phyloP scores from a whole-genome alignment of 257 asterid species.

The Nicotiana tomentosiformis region DNA sequence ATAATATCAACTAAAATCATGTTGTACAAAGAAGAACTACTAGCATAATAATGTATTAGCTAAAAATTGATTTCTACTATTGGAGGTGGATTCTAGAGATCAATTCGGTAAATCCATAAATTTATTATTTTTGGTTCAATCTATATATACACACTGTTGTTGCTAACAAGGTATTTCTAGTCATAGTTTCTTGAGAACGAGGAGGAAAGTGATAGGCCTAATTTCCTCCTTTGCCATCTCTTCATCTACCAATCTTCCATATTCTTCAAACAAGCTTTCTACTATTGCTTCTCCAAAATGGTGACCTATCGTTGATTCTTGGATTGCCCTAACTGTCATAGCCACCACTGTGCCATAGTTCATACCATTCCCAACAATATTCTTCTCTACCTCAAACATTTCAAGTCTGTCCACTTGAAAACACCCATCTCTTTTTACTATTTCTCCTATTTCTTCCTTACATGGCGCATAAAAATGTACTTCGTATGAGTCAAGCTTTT shows the following conservation, averaged over 20 bases:
- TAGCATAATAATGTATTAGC: too few species aligned
- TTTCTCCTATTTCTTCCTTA: slow-evolving; percentile 59
- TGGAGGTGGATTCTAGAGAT: too few species aligned
- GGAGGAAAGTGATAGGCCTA: slow-evolving; percentile 35
- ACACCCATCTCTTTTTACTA: slow-evolving; percentile 47
- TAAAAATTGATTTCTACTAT: too few species aligned
- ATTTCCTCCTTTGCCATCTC: slow-evolving; percentile 43
- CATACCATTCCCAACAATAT: slow-evolving; percentile 2
- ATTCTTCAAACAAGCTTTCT: slow-evolving; percentile 48
- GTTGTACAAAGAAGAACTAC: too few species aligned
- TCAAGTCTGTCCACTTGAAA: slow-evolving; percentile 46
- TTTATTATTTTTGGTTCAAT: too few species aligned
- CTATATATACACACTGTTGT: too few species aligned
- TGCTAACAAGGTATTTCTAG: too few species aligned
- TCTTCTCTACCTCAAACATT: slow-evolving; percentile 46
- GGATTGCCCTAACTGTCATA: slow-evolving; percentile 72
- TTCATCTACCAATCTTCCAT: slow-evolving; percentile 60
- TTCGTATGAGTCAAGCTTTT: slow-evolving; percentile 50
- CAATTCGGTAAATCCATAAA: too few species aligned
- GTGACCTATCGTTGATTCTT: slow-evolving; percentile 65
- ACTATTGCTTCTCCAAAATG: slow-evolving; percentile 59
- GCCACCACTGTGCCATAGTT: slow-evolving; percentile 71
- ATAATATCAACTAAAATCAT: too few species aligned
- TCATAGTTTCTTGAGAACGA: slow-evolving; percentile 44
- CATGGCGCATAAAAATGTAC: slow-evolving; percentile 80